phyloP scores from a whole-genome alignment of 257 asterid genomes.

The Verbena officinalis region DNA sequence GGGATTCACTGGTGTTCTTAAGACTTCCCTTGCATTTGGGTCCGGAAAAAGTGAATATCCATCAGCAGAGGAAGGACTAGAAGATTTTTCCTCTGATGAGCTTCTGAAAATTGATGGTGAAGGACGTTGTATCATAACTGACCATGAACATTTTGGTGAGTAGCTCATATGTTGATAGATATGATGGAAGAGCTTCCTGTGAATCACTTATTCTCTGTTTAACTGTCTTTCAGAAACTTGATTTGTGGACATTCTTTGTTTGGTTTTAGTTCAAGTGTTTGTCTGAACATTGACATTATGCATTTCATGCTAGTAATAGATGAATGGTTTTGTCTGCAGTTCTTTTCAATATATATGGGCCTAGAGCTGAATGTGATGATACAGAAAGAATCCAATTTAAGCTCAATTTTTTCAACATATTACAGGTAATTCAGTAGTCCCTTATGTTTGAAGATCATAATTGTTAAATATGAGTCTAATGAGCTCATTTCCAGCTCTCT shows the following conservation, averaged over 20 bases:
- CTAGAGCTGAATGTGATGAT: conserved; percentile 81
- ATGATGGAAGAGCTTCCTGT: conserved; percentile 9
- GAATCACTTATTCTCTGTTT: not conserved
- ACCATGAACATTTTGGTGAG: conserved; percentile 91
- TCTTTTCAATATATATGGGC: conserved; percentile 91
- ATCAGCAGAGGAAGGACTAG: conserved; percentile 52
- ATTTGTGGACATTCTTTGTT: not conserved
- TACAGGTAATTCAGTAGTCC: conserved; percentile 60
- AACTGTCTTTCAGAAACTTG: conserved; percentile 9
- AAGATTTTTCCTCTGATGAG: conserved; percentile 67
- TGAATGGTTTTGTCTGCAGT: conserved; percentile 55
- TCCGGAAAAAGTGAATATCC: conserved; percentile 48
- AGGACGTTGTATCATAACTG: conserved; percentile 94
- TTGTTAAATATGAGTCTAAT: conserved; percentile 7
- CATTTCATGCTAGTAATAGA: conserved; percentile 20
- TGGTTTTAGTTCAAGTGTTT: conserved; percentile 10
- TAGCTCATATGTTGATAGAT: conserved; percentile 21
- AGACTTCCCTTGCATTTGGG: conserved; percentile 45
- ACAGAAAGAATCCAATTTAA: conserved; percentile 77
- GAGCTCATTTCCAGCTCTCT: not conserved
- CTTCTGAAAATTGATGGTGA: conserved; percentile 82
- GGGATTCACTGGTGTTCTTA: conserved; percentile 85
- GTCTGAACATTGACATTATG: not conserved
- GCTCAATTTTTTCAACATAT: conserved; percentile 60
- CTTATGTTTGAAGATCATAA: conserved; percentile 13